phyloP scores from a whole-genome alignment of 2,329 filamentous ascomycete genomes.

The Taxawa tesnikishii region DNA sequence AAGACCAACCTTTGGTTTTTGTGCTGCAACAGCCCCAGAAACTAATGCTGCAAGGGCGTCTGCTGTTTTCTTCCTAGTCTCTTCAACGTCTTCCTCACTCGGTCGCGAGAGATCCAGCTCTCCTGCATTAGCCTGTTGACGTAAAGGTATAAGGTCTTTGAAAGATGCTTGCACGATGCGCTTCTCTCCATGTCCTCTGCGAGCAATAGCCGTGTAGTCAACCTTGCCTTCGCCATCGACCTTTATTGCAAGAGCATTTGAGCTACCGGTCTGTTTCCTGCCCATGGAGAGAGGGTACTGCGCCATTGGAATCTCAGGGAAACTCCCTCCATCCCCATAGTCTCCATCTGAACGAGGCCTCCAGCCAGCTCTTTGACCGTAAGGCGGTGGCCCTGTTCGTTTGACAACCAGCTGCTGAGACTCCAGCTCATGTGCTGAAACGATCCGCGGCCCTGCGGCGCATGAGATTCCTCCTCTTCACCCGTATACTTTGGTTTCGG shows the following conservation, averaged over 20 bases:
- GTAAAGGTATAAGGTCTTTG: slow-evolving; percentile 88
- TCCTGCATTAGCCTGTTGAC: slow-evolving; percentile 84
- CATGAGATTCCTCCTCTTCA: slow-evolving; percentile 69
- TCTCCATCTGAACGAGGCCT: slow-evolving; percentile 79
- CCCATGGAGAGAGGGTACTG: slow-evolving; percentile 97
- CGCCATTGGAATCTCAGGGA: slow-evolving; percentile 84
- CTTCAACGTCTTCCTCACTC: slow-evolving; percentile 70
- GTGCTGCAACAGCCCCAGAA: slow-evolving; percentile 73
- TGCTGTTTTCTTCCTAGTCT: slow-evolving; percentile 78
- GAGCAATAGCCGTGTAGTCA: slow-evolving; percentile 90
- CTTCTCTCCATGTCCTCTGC: slow-evolving; percentile 72
- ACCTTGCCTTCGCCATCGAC: slow-evolving; percentile 87
- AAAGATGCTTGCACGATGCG: slow-evolving; percentile 90
- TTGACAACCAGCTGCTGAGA: slow-evolving; percentile 75
- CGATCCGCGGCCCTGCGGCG: slow-evolving; percentile 72
- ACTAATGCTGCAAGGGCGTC: slow-evolving; percentile 73
- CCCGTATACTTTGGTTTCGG: slow-evolving; percentile 87
- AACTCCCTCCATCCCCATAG: slow-evolving; percentile 91
- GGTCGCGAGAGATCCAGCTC: slow-evolving; percentile 81
- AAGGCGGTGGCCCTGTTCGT: slow-evolving; percentile 74
- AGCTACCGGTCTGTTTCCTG: slow-evolving; percentile 55
- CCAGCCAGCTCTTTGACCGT: slow-evolving; percentile 82
- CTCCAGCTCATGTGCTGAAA: slow-evolving; percentile 68
- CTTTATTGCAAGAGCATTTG: slow-evolving; percentile 83
- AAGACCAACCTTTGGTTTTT: slow-evolving; percentile 97